phyloP scores from a whole-genome alignment of 108 stramenopile genomes.

The Parmales sp. region DNA sequence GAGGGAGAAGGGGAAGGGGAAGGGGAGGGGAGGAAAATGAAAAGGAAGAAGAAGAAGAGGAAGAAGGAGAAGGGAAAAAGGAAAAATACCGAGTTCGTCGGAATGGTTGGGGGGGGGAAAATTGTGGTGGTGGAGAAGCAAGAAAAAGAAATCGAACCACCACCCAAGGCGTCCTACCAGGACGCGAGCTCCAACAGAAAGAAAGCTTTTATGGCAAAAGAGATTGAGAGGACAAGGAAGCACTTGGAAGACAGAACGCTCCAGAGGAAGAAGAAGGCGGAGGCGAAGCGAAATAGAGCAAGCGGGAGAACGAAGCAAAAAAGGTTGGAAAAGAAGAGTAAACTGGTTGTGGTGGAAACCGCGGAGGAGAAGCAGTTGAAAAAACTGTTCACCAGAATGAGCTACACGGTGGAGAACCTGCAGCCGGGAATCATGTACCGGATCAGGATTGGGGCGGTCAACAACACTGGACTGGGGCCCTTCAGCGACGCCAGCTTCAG shows the following conservation, averaged over 20 bases:
- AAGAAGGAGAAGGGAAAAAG: not conserved
- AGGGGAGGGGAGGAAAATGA: not conserved
- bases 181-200: not conserved
- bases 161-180: too few relatives aligned
- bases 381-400: slow-evolving; percentile 4
- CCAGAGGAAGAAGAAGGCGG: not conserved
- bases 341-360: slow-evolving; percentile 11
- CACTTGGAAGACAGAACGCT: slow-evolving; percentile 1
- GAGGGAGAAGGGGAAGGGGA: too few relatives aligned
- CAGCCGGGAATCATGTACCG: slow-evolving; percentile 14
- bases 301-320: not conserved
- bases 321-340: slow-evolving; percentile 1
- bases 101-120: not conserved
- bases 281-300: not conserved
- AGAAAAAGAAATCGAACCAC: not conserved
- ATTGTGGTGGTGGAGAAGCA: not conserved
- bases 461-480: slow-evolving; percentile 8
- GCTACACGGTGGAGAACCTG: not conserved
- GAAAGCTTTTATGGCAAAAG: not conserved
- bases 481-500: not conserved
- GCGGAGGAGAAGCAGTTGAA: not conserved
- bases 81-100: not conserved
- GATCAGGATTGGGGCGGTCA: not conserved
- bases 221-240: slow-evolving; percentile 8
- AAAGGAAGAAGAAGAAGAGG: not conserved